Base-by-base conservation (phyloP, 78 protist genomes). In the Dictyostelium purpureum region DNA sequence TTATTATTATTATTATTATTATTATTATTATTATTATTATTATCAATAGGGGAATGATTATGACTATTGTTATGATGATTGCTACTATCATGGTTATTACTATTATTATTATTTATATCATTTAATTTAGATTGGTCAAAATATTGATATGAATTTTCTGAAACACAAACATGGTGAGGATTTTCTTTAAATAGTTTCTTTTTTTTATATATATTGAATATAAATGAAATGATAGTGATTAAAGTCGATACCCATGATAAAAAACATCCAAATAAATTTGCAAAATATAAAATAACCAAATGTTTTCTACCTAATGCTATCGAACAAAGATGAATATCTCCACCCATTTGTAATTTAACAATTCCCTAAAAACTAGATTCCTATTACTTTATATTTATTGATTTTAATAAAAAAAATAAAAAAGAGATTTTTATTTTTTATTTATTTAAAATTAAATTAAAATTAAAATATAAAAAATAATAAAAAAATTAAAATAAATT, bases 261-360 rank as follows among this genome's bases (percentile, higher is more conserved):
- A 18, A 43, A 7, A 42, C 65, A 28, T 11, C 87, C 87, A 11
- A 78, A 24, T 28, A 78, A 11, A 54, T 33, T 78, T 42, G 51
- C 51, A 7, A 78, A 18, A 61, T 59, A 78, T 40, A 78, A 78
- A 18, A 42, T 28, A 14, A 42, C 4, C 11, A 40, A 24, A n/a
- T 31, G 11, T 10, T 12, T 24, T 11, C 21, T 26, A 4, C 73
- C 65, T 0, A 78, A 19, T 12, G 59, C 16, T 31, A 54, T 24
- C 2, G 87, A 16, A 42, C 87, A 78, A 24, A 37, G 11, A 43
- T 54, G 74, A 28, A 78, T 61, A 61, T 78, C 87, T 38, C 87
- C 74, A 3, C 87, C 87, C 87, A 78, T 78, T 59, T 21, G n/a
- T n/a, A n/a, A n/a, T n/a, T n/a, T n/a, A n/a, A n/a, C n/a, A n/a